phyloP scores from a whole-genome alignment of 73 alveolate genomes.

The Paramecium tetraurelia region DNA sequence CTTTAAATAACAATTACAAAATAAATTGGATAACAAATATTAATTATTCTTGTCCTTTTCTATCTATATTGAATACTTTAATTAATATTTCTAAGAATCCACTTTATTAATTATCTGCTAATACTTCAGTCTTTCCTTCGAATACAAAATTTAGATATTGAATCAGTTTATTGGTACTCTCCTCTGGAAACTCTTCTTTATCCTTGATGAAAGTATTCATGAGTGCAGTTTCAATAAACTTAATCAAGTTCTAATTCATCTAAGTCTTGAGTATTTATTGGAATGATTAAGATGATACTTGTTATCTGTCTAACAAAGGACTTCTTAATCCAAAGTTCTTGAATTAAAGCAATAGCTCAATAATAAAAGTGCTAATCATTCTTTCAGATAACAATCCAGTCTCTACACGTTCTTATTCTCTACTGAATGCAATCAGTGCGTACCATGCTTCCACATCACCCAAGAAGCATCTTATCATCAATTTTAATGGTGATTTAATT shows the following conservation, averaged over 20 bases:
- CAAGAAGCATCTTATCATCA: conserved; percentile 21
- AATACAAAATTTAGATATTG: neutral
- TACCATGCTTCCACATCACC: conserved; percentile 47
- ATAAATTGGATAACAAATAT: neutral
- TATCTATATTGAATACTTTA: neutral
- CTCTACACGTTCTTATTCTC: neutral
- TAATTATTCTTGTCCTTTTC: neutral
- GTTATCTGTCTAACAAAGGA: neutral
- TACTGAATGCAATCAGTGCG: neutral
- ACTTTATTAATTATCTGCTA: neutral
- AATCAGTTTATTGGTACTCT: neutral
- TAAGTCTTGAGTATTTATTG: neutral
- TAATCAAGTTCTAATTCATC: neutral
- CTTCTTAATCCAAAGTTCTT: conserved; percentile 22
- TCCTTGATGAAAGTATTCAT: neutral
- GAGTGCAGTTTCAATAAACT: neutral
- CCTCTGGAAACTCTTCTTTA: neutral
- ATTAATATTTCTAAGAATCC: neutral
- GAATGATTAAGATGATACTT: neutral
- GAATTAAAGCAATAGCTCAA: neutral
- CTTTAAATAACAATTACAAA: neutral
- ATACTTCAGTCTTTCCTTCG: neutral
- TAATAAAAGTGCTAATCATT: neutral
- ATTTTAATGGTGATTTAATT: neutral
- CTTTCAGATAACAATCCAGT: neutral